Percentiles rank a stretch among this genome's conserved stretches.
Evolutionary conservation across 371 early-diverging fungal genomes (phyloP).

Genomic region (Mycotypha africana): DNA sequence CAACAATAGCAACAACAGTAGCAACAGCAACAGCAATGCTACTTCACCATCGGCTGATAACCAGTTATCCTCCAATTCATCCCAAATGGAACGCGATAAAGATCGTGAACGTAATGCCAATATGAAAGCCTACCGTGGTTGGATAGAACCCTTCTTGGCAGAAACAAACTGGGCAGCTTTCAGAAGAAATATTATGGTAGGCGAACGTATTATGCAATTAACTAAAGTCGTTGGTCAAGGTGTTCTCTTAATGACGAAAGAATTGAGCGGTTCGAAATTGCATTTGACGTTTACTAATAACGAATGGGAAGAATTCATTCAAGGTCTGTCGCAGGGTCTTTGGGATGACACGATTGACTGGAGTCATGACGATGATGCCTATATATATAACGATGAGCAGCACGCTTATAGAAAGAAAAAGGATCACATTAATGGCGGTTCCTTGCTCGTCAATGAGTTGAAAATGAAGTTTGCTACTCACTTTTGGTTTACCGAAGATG

Average conservation of each 20-base stretch:
- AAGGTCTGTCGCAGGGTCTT: slow-evolving; percentile 24
- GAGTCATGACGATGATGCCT: slow-evolving; percentile 18
- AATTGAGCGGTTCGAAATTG: slow-evolving; percentile 33
- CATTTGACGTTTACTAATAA: slow-evolving; percentile 38
- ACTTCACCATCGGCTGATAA: slow-evolving; percentile 2
- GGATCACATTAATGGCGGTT: too few species aligned
- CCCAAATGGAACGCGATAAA: slow-evolving; percentile 11
- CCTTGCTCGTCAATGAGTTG: slow-evolving; percentile 16
- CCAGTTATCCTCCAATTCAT: slow-evolving; percentile 7
- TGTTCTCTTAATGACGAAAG: slow-evolving; percentile 34
- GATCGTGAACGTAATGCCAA: slow-evolving; percentile 24
- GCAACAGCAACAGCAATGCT: not conserved
- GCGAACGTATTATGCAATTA: slow-evolving; percentile 35
- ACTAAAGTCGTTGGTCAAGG: slow-evolving; percentile 34
- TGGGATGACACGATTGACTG: slow-evolving; percentile 37
- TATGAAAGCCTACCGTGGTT: slow-evolving; percentile 32
- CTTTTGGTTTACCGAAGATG: slow-evolving; percentile 22
- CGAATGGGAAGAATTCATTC: slow-evolving; percentile 17
- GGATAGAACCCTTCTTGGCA: slow-evolving; percentile 30
- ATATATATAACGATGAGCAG: too few species aligned
- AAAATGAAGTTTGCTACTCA: slow-evolving; percentile 23
- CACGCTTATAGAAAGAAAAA: too few species aligned
- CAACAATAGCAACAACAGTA: too few species aligned
- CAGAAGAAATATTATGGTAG: slow-evolving; percentile 35
- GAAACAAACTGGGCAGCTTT: slow-evolving; percentile 42